Evolutionary conservation across 768 basidiomycete genomes (phyloP).

Genomic region (Chalciporus piperatus): DNA sequence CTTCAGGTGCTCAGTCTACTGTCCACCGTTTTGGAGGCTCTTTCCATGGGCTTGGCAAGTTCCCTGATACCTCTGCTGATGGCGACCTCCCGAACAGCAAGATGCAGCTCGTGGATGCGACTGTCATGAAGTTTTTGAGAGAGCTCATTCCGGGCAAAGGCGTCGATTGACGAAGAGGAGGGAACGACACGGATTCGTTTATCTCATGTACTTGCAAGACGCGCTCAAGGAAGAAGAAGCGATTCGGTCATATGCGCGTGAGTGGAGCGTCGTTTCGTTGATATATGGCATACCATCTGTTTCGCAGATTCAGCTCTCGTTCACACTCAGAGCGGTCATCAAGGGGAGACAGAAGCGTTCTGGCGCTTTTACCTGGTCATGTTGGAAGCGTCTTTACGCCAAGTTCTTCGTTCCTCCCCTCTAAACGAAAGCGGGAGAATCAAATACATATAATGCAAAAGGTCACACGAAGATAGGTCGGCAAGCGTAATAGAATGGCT

Average conservation of each 20-base stretch:
- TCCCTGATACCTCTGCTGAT: conserved; percentile 35
- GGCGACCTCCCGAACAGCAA: conserved; percentile 27
- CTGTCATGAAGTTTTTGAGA: conserved; percentile 67
- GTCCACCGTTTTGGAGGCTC: conserved; percentile 78
- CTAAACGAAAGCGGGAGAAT: no score
- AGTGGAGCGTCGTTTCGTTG: conserved; percentile 28
- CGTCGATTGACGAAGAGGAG: conserved; percentile 47
- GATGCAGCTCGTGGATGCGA: conserved; percentile 65
- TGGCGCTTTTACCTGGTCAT: no score
- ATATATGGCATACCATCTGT: no score
- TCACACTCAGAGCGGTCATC: conserved; percentile 82
- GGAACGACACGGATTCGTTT: conserved; percentile 64
- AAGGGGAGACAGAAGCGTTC: no score
- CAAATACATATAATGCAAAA: no score
- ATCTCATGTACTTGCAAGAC: conserved; percentile 86
- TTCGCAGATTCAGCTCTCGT: neutral
- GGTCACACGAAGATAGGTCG: no score
- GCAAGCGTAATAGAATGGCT: no score
- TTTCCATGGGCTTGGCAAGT: conserved; percentile 68
- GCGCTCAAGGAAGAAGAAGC: conserved; percentile 93
- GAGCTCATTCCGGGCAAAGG: conserved; percentile 61
- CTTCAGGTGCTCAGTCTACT: conserved; percentile 89
- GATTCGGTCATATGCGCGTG: conserved; percentile 91
- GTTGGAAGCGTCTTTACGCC: no score
- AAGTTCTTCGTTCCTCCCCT: no score